Base-by-base conservation (phyloP, 139 green algal genomes). In the Helicosporidium sp. region DNA sequence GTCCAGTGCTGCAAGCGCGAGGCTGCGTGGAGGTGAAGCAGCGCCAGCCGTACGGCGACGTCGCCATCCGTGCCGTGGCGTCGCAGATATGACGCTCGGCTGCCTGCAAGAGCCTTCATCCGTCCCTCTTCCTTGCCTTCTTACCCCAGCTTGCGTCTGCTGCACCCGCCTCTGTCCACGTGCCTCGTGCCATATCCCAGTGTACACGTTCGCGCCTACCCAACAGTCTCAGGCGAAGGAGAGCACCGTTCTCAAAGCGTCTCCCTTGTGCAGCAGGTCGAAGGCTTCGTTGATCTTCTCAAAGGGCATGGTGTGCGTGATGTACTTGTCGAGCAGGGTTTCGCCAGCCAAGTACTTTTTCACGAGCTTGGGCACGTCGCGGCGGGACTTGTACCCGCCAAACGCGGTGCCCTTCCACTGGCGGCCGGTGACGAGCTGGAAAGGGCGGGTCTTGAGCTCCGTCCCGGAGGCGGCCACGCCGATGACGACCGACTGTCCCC, bases 351-450 rank as follows among this genome's bases (percentile, higher is more conserved):
- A 73, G 65, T 86, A 91, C 22, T 70, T 59, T 0, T 85, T 62
- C 10, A 95, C 84, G 25, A 95, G 74, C 45, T 82, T 63, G 10
- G 87, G 87, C 33, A 95, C 86, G 52, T 89, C 19, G 15, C 15
- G 37, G 37, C 80, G 55, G 34, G 66, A 79, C 64, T 91, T 90
- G 67, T 80, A 94, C 13, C 87, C 85, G 1, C 85, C 88, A 72
- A 97, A 97, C 0, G 88, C 88, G 5, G 86, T 94, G 26, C 87
- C 87, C 61, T 75, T 83, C 88, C 84, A 94, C 26, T 73, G 45
- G 8, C 84, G 68, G 4, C 84, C 84, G 8, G 84, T 93, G 31
- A 93, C 82, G 10, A 97, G 73, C 69, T 96, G 87, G 72, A 98
- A 98, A 19, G 89, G 89, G 4, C 89, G 68, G 35, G 55, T 67